Evolutionary conservation across 2,329 filamentous ascomycete species (phyloP), one percentile per base, ranked within the genome.

Genomic region (Neospermospora avenae): DNA sequence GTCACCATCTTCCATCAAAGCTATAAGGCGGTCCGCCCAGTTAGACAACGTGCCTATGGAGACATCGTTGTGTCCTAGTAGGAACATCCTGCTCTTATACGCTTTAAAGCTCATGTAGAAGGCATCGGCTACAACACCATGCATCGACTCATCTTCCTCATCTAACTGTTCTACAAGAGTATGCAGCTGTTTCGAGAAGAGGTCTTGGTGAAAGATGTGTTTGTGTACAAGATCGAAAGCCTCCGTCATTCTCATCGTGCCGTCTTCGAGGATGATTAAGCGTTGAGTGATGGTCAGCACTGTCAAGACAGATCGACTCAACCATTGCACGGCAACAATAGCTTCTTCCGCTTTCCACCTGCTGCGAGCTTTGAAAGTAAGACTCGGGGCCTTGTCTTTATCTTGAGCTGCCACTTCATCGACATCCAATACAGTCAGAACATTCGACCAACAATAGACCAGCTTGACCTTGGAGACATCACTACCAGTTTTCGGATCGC

Each of bases 81-180:
- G 77, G 71, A 99, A 99, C 37, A 97, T 80, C 31, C 93, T 85
- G 4, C 95, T 93, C 74, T 98, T 99, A 77, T 98, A 99, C 3
- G 91, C 84, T 70, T 90, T 91, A 75, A 98, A 93, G 74, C 93
- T 97, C 91, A 98, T 98, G 72, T 93, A 93, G 69, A 97, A 99
- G 0, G 93, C 95, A 78, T 99, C 95, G 7, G 93, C 93, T 51
- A 98, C 91, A 8, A 98, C 93, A 2, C 93, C 93, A 75, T 98
- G 95, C 86, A 98, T 89, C 0, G 91, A 90, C 0, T 84, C 80
- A 68, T 97, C 92, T 60, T 93, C 86, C 67, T 96, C 92, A 65
- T 97, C 89, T 18, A 95, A 79, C 62, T 93, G 88, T 73, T 98
- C 95, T 22, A 99, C 91, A 5, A 98, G 82, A 18, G 80, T 83